phyloP scores from a whole-genome alignment of 148 eudicot genomes.

The Chenopodium quinoa region DNA sequence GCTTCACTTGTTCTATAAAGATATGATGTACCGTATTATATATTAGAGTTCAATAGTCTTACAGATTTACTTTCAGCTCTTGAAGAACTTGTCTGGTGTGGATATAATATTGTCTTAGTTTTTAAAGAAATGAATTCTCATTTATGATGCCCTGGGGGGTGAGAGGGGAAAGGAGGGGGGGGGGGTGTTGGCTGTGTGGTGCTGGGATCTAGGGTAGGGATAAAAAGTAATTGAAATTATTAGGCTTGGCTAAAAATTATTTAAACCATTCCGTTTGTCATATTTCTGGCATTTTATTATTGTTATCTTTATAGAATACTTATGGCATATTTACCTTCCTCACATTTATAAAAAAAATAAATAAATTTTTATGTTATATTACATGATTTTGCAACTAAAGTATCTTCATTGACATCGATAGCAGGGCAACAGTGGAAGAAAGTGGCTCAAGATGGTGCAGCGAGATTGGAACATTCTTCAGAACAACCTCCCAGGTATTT shows the following conservation, averaged over 20 bases:
- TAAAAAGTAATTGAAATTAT: neutral
- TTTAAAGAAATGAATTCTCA: neutral
- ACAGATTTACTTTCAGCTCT: too few relatives aligned
- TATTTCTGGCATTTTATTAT: neutral
- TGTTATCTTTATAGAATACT: neutral
- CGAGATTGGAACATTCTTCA: conserved; percentile 94
- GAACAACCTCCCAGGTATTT: conserved; percentile 82
- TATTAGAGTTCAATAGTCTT: too few relatives aligned
- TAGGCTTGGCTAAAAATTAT: neutral
- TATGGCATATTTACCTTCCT: neutral
- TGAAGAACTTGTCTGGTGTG: neutral
- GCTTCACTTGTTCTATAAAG: neutral
- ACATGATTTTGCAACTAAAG: neutral
- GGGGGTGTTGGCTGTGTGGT: neutral
- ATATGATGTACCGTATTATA: neutral
- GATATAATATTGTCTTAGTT: neutral
- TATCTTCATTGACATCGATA: conserved; percentile 8
- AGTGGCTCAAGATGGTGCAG: conserved; percentile 95
- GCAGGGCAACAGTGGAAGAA: conserved; percentile 72
- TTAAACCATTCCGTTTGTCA: neutral
- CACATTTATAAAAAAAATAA: too few relatives aligned
- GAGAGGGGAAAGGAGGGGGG: too few relatives aligned
- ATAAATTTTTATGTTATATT: neutral
- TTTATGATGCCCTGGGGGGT: neutral
- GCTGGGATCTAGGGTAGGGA: neutral